phyloP scores from a whole-genome alignment of 495 filamentous ascomycete species.

The Jackrogersella minutella region DNA sequence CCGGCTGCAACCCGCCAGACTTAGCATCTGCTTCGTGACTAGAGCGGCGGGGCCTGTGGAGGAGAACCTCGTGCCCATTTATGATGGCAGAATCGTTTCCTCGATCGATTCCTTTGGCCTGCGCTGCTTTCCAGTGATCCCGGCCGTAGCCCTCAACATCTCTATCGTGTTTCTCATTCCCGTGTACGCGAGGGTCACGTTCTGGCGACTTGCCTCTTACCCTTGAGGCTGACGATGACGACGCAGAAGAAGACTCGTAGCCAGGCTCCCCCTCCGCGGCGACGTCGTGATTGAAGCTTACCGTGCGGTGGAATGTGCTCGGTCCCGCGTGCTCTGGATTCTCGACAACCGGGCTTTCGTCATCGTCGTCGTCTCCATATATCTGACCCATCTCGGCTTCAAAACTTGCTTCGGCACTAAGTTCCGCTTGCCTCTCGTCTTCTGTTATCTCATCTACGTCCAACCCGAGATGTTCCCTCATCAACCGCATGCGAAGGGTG shows the following conservation, averaged over 20 bases:
- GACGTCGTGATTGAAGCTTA: slow-evolving; percentile 87
- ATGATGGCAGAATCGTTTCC: slow-evolving; percentile 74
- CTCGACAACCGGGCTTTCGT: slow-evolving; percentile 45
- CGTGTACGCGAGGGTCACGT: slow-evolving; percentile 68
- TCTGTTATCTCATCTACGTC: slow-evolving; percentile 93
- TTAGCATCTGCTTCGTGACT: slow-evolving; percentile 14
- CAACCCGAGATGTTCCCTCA: slow-evolving; percentile 96
- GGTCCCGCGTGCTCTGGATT: slow-evolving; percentile 32
- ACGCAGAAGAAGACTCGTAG: slow-evolving; percentile 42
- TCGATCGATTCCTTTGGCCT: slow-evolving; percentile 61
- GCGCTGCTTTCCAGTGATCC: slow-evolving; percentile 71
- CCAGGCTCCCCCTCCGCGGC: slow-evolving; percentile 73
- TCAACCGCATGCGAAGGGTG: slow-evolving; percentile 89
- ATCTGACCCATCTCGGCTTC: slow-evolving; percentile 63
- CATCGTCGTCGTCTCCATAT: slow-evolving; percentile 54
- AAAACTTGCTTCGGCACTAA: slow-evolving; percentile 58
- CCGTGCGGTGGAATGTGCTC: slow-evolving; percentile 23
- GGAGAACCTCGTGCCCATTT: slow-evolving; percentile 70
- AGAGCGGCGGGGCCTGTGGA: slow-evolving; percentile 47
- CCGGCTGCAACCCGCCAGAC: slow-evolving; percentile 1
- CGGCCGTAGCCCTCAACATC: slow-evolving; percentile 80
- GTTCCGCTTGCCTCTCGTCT: slow-evolving; percentile 70
- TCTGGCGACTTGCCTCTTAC: slow-evolving; percentile 54
- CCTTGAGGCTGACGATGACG: slow-evolving; percentile 34
- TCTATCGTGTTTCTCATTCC: slow-evolving; percentile 69